phyloP scores from a whole-genome alignment of 768 basidiomycete genomes.

The Tylopilus rubrobrunneus region DNA sequence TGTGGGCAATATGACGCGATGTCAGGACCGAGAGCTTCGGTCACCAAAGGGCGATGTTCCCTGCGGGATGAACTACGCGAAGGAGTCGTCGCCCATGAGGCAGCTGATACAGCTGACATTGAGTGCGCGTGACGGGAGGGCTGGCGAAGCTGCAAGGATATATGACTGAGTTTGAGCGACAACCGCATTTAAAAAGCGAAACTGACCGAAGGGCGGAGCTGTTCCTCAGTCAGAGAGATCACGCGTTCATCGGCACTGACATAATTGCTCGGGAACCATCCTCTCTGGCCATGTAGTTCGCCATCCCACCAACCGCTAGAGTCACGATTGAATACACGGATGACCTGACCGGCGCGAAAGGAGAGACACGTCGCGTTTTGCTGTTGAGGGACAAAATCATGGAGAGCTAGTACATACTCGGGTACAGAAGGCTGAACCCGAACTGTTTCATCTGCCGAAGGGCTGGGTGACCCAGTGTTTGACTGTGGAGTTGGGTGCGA shows the following conservation, averaged over 20 bases:
- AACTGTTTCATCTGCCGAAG: conserved; percentile 47
- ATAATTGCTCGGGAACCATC: conserved; percentile 99
- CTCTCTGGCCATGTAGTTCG: conserved; percentile 80
- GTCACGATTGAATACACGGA: conserved; percentile 87
- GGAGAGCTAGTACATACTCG: conserved; percentile 88
- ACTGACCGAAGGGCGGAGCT: conserved; percentile 45
- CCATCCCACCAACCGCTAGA: conserved; percentile 98
- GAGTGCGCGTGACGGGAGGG: conserved; percentile 46
- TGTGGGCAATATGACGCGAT: conserved; percentile 67
- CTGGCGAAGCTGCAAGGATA: conserved; percentile 27
- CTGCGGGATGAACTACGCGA: conserved; percentile 37
- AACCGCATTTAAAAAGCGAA: not conserved
- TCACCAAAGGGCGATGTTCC: conserved; percentile 43
- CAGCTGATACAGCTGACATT: conserved; percentile 47
- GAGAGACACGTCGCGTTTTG: conserved; percentile 77
- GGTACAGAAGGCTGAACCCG: conserved; percentile 35
- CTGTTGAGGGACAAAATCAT: conserved; percentile 78
- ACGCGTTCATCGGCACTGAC: conserved; percentile 61
- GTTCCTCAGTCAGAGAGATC: conserved; percentile 53
- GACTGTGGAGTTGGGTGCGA: conserved; percentile 9
- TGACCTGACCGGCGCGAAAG: conserved; percentile 87
- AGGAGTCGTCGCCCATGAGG: conserved; percentile 51
- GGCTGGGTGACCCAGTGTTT: conserved; percentile 37
- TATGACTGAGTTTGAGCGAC: not conserved
- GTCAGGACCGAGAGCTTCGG: conserved; percentile 45